Base-by-base conservation (phyloP, 2,329 filamentous ascomycete genomes). In the Neofusicoccum ribis region DNA sequence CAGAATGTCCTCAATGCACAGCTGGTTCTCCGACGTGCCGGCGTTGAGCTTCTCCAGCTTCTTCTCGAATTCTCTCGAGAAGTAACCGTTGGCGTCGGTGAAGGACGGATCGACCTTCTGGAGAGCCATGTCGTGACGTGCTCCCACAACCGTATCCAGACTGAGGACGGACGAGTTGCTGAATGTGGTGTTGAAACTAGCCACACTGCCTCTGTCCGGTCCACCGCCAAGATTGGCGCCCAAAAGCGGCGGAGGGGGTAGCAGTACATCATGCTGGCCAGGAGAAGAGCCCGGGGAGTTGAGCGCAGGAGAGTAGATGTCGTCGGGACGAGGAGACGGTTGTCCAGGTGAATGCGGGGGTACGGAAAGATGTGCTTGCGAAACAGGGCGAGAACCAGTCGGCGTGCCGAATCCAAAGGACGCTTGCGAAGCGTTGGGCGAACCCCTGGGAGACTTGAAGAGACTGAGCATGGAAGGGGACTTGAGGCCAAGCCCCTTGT, bases 21-120 rank as follows among this genome's bases (percentile, higher is more conserved):
- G 78, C 37, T 84, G 67, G 43, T 20, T 37, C 56, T 60, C 56
- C 9, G 56, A 60, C n/a, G 56, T 60, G 56, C 17, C 37, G 2
- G 84, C 86, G 51, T 78, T 84, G 15, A 90, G 77, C 2, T 76
- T 74, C 37, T 86, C 82, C 1, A 89, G 80, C 70, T 81, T 85
- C 72, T 83, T 81, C 65, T 86, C 84, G 67, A 89, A 89, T 1
- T 78, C 80, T 37, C 56, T 60, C 68, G 85, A 87, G 73, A 87
- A 90, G 67, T 87, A 81, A 37, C 86, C 87, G 39, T 82, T 86
- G 52, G 84, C 83, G 71, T 90, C 88, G 5, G 85, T 89, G 77
- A 90, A 90, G 77, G 86, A 88, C 2, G 87, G 88, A 69, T 88
- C 86, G 0, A 90, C 85, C 64, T 89, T 87, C 71, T 90, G 88